phyloP scores from a whole-genome alignment of 495 filamentous ascomycete species.

The Trichodelitschia bisporula region DNA sequence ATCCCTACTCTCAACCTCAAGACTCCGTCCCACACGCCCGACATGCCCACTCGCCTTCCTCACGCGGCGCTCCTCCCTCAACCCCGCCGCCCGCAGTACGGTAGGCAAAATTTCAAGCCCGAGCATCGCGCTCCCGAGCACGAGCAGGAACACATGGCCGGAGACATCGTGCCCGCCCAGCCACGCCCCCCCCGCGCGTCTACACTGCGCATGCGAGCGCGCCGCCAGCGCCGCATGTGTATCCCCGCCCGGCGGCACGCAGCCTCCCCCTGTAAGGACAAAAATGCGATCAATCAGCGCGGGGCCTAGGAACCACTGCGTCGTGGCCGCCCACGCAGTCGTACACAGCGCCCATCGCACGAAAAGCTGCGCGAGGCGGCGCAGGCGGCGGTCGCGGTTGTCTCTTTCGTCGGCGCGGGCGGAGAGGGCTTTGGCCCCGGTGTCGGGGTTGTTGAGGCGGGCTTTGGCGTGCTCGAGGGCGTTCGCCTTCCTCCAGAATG shows the following conservation, averaged over 20 bases:
- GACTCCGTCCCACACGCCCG: slow-evolving; percentile 5
- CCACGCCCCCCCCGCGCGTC: slow-evolving; percentile 59
- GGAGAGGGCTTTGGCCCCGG: slow-evolving; percentile 8
- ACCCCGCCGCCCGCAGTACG: slow-evolving; percentile 18
- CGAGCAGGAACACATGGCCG: slow-evolving; percentile 84
- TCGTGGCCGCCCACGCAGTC: slow-evolving; percentile 62
- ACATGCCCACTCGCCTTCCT: slow-evolving; percentile 33
- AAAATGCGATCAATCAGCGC: slow-evolving; percentile 74
- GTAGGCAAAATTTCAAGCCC: slow-evolving; percentile 54
- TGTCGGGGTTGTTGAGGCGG: no score
- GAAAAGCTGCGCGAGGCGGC: slow-evolving; percentile 20
- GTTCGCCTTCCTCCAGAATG: no score
- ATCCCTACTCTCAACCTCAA: background rate
- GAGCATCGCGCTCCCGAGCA: slow-evolving; percentile 54
- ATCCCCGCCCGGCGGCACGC: slow-evolving; percentile 22
- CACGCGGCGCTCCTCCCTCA: slow-evolving; percentile 29
- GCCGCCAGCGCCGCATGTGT: slow-evolving; percentile 7
- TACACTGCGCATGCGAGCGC: slow-evolving; percentile 59
- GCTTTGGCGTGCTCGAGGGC: no score
- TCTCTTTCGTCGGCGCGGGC: background rate
- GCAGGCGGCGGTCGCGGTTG: slow-evolving; percentile 7
- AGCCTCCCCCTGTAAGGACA: slow-evolving; percentile 55
- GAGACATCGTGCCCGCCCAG: slow-evolving; percentile 77
- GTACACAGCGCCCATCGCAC: slow-evolving; percentile 41
- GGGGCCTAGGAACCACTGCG: slow-evolving; percentile 92